Evolutionary conservation across 495 filamentous ascomycete genomes (phyloP), one percentile per base, ranked within the genome.

Genomic region (Penicillium cosmopolitanum): DNA sequence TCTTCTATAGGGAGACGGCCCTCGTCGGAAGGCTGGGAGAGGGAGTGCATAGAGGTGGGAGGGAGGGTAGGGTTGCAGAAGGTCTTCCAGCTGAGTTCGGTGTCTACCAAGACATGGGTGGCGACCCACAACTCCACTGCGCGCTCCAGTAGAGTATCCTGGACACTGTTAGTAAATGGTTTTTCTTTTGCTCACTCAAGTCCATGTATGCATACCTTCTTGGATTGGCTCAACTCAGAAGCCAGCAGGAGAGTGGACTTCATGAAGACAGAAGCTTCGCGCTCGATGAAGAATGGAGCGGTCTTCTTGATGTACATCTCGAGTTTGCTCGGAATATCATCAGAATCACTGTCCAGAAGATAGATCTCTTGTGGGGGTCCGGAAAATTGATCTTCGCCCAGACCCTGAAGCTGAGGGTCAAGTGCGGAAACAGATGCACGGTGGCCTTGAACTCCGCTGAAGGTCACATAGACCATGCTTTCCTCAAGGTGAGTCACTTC

Each of bases 111-210:
- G 28, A 94, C 84, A 61, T 89, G 86, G 2, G 90, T 91, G 7
- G 85, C 80, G 21, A 86, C 82, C 89, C 90, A 96, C 4, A 96
- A 78, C 66, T 94, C 87, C 7, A 94, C 74, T 1, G 84, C 85
- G 36, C 84, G 82, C 52, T 83, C 81, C 13, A 94, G 77, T 7
- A 93, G 74, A 25, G 77, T 72, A 62, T 91, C 86, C 76, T 84
- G 53, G 51, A 13, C 13, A 16, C 28, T 19, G 25, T 68, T 40
- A 72, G 55, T 19, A 36, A 13, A 35, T 2, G 11, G 35, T 16
- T 44, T 1, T 7, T 16, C 5, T 19, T 44, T 44, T 44, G 42
- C 16, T 16, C 4, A 4, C 42, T 18, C 16, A 5, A n/a, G 16
- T 44, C 1, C 12, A 10, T 5, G 15, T 44, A 46, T 19, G 47